phyloP scores from a whole-genome alignment of 768 basidiomycete species.

The Mycena crocata region DNA sequence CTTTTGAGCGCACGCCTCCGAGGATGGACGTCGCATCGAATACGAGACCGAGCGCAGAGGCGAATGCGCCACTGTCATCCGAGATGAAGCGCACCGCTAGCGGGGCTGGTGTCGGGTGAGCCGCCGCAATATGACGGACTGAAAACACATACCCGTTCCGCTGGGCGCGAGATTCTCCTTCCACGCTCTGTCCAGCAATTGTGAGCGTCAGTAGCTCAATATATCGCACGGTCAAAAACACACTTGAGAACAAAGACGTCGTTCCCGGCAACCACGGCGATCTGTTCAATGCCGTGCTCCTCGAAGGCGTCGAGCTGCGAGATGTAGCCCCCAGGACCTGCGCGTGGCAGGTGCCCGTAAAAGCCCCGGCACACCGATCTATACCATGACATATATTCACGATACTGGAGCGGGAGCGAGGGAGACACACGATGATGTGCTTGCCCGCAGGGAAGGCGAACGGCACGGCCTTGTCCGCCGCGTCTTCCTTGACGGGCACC shows the following conservation, averaged over 20 bases:
- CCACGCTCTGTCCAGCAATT: slow-evolving; percentile 82
- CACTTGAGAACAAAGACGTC: slow-evolving; percentile 80
- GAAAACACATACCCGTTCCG: slow-evolving; percentile 61
- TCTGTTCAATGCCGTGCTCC: slow-evolving; percentile 77
- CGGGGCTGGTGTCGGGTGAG: slow-evolving; percentile 19
- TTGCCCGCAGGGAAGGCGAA: slow-evolving; percentile 64
- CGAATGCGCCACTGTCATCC: slow-evolving; percentile 74
- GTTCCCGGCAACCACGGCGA: slow-evolving; percentile 82
- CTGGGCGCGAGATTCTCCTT: slow-evolving; percentile 68
- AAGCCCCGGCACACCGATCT: slow-evolving; percentile 87
- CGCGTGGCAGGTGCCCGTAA: slow-evolving; percentile 76
- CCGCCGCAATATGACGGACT: slow-evolving; percentile 4
- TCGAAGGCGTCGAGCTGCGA: slow-evolving; percentile 76
- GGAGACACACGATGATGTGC: slow-evolving; percentile 67
- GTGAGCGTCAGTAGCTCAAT: no score
- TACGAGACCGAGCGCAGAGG: slow-evolving; percentile 64
- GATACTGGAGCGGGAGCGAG: neutral
- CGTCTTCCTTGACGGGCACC: slow-evolving; percentile 67
- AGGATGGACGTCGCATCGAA: slow-evolving; percentile 73
- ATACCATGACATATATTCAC: neutral
- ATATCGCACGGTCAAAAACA: slow-evolving; percentile 23
- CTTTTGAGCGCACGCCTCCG: slow-evolving; percentile 77
- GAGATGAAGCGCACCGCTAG: slow-evolving; percentile 71
- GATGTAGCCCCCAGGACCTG: slow-evolving; percentile 77
- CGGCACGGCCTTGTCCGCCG: slow-evolving; percentile 53